These are phyloP conservation scores for Penicillium sp. DNA, from an alignment of 2,329 filamentous ascomycete genomes.

Conservation along the genomic window DNA sequence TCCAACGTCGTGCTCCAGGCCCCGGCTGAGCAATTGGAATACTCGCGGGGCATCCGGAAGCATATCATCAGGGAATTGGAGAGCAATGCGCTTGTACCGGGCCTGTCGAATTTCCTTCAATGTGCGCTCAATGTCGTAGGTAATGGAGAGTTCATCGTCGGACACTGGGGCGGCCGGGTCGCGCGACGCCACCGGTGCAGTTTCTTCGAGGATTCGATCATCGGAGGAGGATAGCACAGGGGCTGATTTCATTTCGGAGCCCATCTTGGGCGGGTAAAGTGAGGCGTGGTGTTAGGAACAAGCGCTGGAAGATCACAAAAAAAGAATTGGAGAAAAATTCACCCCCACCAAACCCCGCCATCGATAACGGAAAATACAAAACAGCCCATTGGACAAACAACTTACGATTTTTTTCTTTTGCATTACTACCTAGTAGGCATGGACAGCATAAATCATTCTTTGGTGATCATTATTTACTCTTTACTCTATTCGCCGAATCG, in stretches of 20 bases:
- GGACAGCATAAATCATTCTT: not conserved
- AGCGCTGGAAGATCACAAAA: constrained; percentile 21
- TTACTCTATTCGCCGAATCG: not conserved
- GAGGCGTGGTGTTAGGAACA: constrained; percentile 12
- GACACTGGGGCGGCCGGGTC: constrained; percentile 42
- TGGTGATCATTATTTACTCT: not conserved
- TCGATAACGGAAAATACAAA: constrained; percentile 22
- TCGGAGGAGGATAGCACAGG: constrained; percentile 66
- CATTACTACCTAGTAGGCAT: not conserved
- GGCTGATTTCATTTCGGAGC: constrained; percentile 43
- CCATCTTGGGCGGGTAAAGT: constrained; percentile 23
- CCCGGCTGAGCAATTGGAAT: constrained; percentile 64
- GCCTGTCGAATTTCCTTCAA: constrained; percentile 72
- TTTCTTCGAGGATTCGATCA: constrained; percentile 60
- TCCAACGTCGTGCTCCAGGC: constrained; percentile 41
- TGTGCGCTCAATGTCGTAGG: constrained; percentile 85
- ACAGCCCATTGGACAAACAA: constrained; percentile 21
- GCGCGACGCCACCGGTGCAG: constrained; percentile 45
- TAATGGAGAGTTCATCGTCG: constrained; percentile 70
- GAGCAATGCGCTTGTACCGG: constrained; percentile 73
- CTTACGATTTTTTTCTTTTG: constrained; percentile 1
- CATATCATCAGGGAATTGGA: constrained; percentile 98
- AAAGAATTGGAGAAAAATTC: constrained; percentile 16
- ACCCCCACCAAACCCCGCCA: constrained; percentile 38
- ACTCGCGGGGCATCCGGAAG: constrained; percentile 81